phyloP scores from a whole-genome alignment of 2,329 filamentous ascomycete genomes.

The Fusarium irregulare region DNA sequence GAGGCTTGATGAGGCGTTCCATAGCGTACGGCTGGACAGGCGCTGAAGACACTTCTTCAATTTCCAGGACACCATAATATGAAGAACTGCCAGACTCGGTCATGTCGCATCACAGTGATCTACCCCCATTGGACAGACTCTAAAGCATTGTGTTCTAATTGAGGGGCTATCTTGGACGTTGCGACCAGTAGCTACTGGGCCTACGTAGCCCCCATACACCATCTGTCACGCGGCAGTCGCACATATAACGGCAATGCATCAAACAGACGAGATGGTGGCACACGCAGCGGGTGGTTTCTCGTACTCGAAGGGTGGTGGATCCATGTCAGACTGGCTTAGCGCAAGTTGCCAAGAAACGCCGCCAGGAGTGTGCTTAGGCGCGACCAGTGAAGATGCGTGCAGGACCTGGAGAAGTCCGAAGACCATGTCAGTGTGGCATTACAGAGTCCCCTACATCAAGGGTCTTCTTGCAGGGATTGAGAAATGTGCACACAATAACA shows the following conservation, averaged over 20 bases:
- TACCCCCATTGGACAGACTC: slow-evolving; percentile 3
- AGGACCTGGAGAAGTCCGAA: slow-evolving; percentile 8
- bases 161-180: slow-evolving; percentile 5
- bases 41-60: slow-evolving; percentile 21
- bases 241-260: slow-evolving; percentile 29
- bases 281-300: slow-evolving; percentile 1
- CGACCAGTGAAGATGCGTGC: slow-evolving; percentile 13
- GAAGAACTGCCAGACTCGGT: slow-evolving; percentile 25
- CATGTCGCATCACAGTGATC: slow-evolving; percentile 5
- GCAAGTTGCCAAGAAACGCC: slow-evolving; percentile 31
- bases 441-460: slow-evolving; percentile 29
- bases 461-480: slow-evolving; percentile 18
- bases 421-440: slow-evolving; percentile 29
- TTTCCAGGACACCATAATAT: slow-evolving; percentile 10
- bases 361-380: neutral
- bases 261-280: slow-evolving; percentile 21
- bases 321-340: slow-evolving; percentile 15
- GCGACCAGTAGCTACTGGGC: slow-evolving; percentile 5
- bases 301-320: slow-evolving; percentile 4
- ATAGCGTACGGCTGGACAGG: slow-evolving; percentile 1
- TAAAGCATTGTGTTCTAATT: slow-evolving; percentile 7
- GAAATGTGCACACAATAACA: slow-evolving; percentile 7
- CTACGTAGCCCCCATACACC: neutral
- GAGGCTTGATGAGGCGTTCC: slow-evolving; percentile 16
- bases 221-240: slow-evolving; percentile 16